These are phyloP conservation scores for Didymella arachidicola DNA, from an alignment of 2,329 filamentous ascomycete genomes.

Conservation along the genomic window DNA sequence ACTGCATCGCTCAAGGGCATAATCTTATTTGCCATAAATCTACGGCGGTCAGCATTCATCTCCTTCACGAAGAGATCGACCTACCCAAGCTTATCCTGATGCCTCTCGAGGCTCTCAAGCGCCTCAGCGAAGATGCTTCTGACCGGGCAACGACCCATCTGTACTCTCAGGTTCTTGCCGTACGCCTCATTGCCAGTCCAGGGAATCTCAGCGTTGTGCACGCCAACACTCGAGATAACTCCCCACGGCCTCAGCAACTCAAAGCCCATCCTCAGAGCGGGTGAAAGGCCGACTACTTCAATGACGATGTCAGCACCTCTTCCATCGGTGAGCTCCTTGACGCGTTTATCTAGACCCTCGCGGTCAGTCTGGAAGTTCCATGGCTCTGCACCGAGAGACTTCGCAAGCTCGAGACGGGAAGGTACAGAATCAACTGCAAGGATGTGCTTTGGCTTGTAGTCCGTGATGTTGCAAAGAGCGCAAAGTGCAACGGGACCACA, in stretches of 20 bases:
- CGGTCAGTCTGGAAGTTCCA: conserved; percentile 77
- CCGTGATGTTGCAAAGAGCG: conserved; percentile 78
- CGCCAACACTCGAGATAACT: conserved; percentile 57
- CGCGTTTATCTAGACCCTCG: conserved; percentile 70
- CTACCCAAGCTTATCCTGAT: conserved; percentile 59
- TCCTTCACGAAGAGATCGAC: conserved; percentile 16
- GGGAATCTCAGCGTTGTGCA: conserved; percentile 59
- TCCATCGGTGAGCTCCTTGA: conserved; percentile 78
- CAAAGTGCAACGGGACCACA: conserved; percentile 84
- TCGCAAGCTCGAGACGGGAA: conserved; percentile 75
- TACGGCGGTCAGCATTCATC: conserved; percentile 25
- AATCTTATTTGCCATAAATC: conserved; percentile 62
- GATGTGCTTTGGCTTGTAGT: conserved; percentile 76
- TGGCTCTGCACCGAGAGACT: conserved; percentile 78
- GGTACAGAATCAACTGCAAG: conserved; percentile 82
- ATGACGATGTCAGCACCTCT: conserved; percentile 86
- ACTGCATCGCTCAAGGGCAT: conserved; percentile 60
- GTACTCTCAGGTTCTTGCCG: conserved; percentile 59
- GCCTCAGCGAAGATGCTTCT: conserved; percentile 59
- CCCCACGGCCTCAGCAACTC: conserved; percentile 61
- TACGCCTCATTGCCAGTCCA: conserved; percentile 60
- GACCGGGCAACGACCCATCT: conserved; percentile 61
- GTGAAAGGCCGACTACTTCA: conserved; percentile 59
- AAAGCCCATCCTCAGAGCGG: conserved; percentile 58
- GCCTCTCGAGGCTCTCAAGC: conserved; percentile 55